A percentile compares a stretch with the other conserved stretches of the same genome.
These are phyloP conservation scores for Odonthalia washingtoniensis DNA, from an alignment of 31 red algal genomes.

Conservation along the genomic window DNA sequence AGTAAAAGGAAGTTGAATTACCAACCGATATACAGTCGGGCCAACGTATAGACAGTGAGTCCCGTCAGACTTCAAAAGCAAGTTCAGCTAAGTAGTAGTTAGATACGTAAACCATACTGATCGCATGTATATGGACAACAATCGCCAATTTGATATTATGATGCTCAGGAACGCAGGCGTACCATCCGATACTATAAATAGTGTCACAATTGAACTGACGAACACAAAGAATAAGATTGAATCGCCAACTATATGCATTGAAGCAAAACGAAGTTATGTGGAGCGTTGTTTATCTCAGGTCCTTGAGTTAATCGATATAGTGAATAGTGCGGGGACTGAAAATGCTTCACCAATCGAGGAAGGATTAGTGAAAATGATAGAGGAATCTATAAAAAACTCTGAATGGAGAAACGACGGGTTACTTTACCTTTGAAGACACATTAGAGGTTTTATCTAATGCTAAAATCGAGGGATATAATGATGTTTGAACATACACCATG, in stretches of 20 bases:
- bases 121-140: not conserved
- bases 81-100: not conserved
- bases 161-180: not conserved
- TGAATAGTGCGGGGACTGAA: not conserved
- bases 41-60: not conserved
- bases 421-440: not conserved
- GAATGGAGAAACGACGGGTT: not conserved
- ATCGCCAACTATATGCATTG: not conserved
- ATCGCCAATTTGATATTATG: not conserved
- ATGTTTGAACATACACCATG: not conserved
- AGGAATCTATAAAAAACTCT: not conserved
- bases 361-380: not conserved
- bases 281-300: not conserved
- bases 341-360: not conserved
- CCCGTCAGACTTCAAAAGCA: no score
- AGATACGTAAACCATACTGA: not conserved
- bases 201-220: no score
- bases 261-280: not conserved
- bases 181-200: not conserved
- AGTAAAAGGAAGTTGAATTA: conserved; percentile 34
- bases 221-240: not conserved
- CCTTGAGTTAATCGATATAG: not conserved
- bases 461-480: not conserved
- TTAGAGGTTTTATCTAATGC: not conserved
- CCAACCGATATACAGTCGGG: conserved; percentile 36